Conservation (phyloP, 2,329 filamentous ascomycete genomes). For the Lojkania enalia region DNA sequence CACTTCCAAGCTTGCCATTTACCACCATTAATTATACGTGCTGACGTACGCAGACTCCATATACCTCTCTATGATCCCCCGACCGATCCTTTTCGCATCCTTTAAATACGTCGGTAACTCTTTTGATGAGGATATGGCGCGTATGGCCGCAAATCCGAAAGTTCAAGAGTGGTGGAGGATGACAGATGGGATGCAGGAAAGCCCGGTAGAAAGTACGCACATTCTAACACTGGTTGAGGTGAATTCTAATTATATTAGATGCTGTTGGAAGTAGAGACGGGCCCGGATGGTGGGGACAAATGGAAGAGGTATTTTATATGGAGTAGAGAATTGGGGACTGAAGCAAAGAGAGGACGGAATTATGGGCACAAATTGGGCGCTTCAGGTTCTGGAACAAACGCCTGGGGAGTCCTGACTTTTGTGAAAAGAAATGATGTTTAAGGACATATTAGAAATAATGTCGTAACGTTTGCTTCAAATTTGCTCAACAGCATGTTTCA, state of each 20-base stretch:
- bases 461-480: too few relatives aligned
- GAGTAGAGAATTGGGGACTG: too few relatives aligned
- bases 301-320: constrained; percentile 70
- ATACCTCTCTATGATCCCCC: constrained; percentile 65
- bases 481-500: too few relatives aligned
- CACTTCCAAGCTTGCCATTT: background rate
- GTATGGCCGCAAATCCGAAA: constrained; percentile 71
- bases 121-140: constrained; percentile 74
- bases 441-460: too few relatives aligned
- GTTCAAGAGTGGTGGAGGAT: constrained; percentile 80
- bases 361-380: too few relatives aligned
- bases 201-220: constrained; percentile 59
- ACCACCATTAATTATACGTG: background rate
- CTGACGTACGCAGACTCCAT: constrained; percentile 59
- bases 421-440: too few relatives aligned
- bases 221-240: too few relatives aligned
- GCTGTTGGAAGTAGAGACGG: constrained; percentile 29
- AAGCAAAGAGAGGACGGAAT: too few relatives aligned
- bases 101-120: constrained; percentile 80
- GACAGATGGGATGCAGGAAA: constrained; percentile 74
- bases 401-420: too few relatives aligned
- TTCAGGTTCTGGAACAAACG: too few relatives aligned
- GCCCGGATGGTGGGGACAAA: constrained; percentile 66
- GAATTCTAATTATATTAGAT: too few relatives aligned
- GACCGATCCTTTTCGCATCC: constrained; percentile 68